phyloP scores from a whole-genome alignment of 2,329 filamentous ascomycete genomes.

The Fusarium lyarnte region DNA sequence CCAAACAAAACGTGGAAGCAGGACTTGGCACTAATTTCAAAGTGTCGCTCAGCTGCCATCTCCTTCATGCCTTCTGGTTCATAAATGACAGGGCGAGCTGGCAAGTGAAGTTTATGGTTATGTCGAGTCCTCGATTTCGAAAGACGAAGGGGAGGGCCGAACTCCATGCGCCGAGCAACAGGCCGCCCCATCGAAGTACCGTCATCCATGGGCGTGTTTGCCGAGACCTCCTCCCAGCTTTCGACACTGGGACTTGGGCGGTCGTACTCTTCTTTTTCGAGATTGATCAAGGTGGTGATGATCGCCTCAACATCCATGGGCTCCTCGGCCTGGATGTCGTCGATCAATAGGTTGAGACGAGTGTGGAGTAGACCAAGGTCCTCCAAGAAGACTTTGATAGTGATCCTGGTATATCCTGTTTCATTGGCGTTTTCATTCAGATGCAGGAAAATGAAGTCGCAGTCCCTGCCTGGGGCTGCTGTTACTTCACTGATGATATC shows the following conservation, averaged over 20 bases:
- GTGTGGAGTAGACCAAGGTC: constrained; percentile 83
- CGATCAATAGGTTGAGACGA: constrained; percentile 85
- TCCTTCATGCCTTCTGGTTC: constrained; percentile 83
- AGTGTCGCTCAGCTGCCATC: constrained; percentile 80
- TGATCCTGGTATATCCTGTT: constrained; percentile 76
- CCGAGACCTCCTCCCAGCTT: constrained; percentile 88
- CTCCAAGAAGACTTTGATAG: constrained; percentile 93
- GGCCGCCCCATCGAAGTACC: constrained; percentile 57
- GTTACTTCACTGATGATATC: constrained; percentile 87
- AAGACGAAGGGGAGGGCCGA: constrained; percentile 49
- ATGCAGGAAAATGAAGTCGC: constrained; percentile 91
- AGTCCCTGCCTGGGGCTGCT: constrained; percentile 87
- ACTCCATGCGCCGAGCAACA: constrained; percentile 46
- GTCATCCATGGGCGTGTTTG: constrained; percentile 66
- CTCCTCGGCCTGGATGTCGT: constrained; percentile 78
- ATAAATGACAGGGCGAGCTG: constrained; percentile 82
- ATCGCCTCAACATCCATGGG: constrained; percentile 74
- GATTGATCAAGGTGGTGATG: constrained; percentile 75
- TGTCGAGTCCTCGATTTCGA: constrained; percentile 49
- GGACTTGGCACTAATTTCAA: constrained; percentile 91
- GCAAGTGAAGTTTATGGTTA: constrained; percentile 80
- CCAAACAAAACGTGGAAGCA: constrained; percentile 97
- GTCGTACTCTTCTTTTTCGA: constrained; percentile 72
- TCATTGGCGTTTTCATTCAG: constrained; percentile 69
- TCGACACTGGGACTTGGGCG: constrained; percentile 77